These are phyloP conservation scores for Catharanthus roseus DNA, from an alignment of 257 asterid genomes.

Conservation along the genomic window DNA sequence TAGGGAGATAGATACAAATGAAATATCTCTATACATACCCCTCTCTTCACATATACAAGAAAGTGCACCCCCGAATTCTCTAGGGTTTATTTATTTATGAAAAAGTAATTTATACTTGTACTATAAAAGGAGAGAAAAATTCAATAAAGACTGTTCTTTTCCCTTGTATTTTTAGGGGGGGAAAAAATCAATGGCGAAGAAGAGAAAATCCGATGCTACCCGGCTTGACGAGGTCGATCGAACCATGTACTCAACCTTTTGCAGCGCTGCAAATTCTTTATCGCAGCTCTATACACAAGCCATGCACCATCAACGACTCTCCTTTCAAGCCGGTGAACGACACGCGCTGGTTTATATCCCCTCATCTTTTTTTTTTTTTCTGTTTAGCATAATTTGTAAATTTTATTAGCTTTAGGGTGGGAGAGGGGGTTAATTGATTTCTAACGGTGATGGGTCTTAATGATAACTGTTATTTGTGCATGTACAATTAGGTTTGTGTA, in stretches of 20 bases:
- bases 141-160: neutral
- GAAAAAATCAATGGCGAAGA: constrained; percentile 40
- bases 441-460: neutral
- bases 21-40: neutral
- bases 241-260: constrained; percentile 54
- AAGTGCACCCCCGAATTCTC: neutral
- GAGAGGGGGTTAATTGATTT: neutral
- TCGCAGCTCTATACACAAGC: constrained; percentile 67
- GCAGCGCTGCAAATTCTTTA: constrained; percentile 59
- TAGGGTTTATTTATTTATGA: neutral
- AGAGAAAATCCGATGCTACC: constrained; percentile 63
- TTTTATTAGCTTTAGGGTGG: constrained; percentile 3
- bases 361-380: neutral
- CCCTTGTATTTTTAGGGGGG: neutral
- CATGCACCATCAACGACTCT: constrained; percentile 58
- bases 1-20: no score
- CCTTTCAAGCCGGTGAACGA: constrained; percentile 66
- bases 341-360: constrained; percentile 39
- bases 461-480: neutral
- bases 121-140: neutral
- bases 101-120: neutral
- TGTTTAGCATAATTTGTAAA: neutral
- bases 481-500: neutral
- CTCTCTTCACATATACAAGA: neutral
- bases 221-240: constrained; percentile 68